A percentile compares a stretch with the other conserved stretches of the same genome.
phyloP scores from a whole-genome alignment of 768 basidiomycete genomes.

The Suillus subalutaceus region DNA sequence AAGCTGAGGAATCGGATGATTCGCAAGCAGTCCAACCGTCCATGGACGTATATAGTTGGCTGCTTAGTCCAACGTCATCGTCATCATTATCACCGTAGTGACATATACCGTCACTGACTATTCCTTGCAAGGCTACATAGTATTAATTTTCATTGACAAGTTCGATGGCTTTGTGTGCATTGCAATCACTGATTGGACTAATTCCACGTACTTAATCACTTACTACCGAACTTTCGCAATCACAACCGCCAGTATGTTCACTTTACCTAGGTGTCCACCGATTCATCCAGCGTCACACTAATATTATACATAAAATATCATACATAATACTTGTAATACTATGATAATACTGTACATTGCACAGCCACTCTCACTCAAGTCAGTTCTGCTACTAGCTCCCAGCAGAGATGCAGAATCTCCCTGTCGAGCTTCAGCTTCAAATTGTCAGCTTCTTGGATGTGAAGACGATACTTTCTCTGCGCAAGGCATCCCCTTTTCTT shows the following conservation, averaged over 20 bases:
- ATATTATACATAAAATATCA: no score
- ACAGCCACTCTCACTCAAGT: neutral
- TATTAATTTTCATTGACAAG: constrained; percentile 1
- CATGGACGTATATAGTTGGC: constrained; percentile 12
- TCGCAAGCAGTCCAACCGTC: constrained; percentile 17
- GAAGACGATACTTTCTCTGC: constrained; percentile 21
- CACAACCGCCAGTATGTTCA: neutral
- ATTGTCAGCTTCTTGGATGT: constrained; percentile 20
- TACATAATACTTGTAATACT: no score
- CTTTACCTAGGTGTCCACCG: neutral
- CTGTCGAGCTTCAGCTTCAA: constrained; percentile 21
- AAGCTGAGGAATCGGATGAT: constrained; percentile 25
- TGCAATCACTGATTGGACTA: neutral
- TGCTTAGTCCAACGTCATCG: constrained; percentile 15
- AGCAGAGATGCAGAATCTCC: constrained; percentile 15
- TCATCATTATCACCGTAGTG: no score
- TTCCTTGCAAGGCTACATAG: neutral
- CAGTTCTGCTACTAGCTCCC: no score
- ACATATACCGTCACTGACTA: neutral
- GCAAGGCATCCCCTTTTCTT: constrained; percentile 15
- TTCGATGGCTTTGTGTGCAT: neutral
- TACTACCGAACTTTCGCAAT: neutral
- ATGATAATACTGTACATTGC: neutral
- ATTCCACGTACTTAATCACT: neutral
- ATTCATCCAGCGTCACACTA: neutral